phyloP scores from a whole-genome alignment of 306 rosid species.

The Cyclanthera cordifolia region DNA sequence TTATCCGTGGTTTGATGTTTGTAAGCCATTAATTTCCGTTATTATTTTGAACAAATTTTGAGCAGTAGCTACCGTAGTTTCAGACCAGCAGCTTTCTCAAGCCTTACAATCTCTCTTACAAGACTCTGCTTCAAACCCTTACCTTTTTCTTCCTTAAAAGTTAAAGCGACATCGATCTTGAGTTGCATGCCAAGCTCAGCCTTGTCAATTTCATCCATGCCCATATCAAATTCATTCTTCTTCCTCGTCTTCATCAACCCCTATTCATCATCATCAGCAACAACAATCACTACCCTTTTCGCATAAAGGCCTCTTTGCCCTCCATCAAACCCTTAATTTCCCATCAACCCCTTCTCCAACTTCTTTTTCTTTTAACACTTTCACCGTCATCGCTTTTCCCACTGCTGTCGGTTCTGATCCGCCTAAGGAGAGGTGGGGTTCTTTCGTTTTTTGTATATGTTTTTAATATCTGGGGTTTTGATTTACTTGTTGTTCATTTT shows the following conservation, averaged over 20 bases:
- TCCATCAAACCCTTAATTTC: slow-evolving; percentile 50
- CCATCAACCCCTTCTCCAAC: slow-evolving; percentile 23
- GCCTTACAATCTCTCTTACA: slow-evolving; percentile 41
- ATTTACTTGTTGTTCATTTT: background rate
- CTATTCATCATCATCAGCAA: background rate
- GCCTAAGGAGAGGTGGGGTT: slow-evolving; percentile 47
- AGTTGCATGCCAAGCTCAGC: slow-evolving; percentile 57
- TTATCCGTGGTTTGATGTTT: too few species aligned
- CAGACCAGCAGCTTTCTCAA: slow-evolving; percentile 59
- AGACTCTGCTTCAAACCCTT: slow-evolving; percentile 29
- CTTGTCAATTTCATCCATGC: slow-evolving; percentile 45
- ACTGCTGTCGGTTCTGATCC: slow-evolving; percentile 21
- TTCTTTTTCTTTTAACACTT: slow-evolving; percentile 34
- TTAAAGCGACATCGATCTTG: slow-evolving; percentile 47
- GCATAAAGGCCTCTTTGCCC: slow-evolving; percentile 42
- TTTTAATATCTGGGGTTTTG: background rate
- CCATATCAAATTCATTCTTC: slow-evolving; percentile 45
- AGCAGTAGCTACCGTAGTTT: slow-evolving; percentile 28
- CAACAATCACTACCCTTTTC: background rate
- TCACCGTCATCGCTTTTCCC: slow-evolving; percentile 16
- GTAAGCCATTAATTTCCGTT: background rate
- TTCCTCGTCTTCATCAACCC: slow-evolving; percentile 27
- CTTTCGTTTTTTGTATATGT: background rate
- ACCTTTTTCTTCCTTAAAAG: slow-evolving; percentile 35
- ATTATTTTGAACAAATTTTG: background rate